Evolutionary conservation across 2,329 filamentous ascomycete genomes (phyloP).

Genomic region (Sporothrix protearum): DNA sequence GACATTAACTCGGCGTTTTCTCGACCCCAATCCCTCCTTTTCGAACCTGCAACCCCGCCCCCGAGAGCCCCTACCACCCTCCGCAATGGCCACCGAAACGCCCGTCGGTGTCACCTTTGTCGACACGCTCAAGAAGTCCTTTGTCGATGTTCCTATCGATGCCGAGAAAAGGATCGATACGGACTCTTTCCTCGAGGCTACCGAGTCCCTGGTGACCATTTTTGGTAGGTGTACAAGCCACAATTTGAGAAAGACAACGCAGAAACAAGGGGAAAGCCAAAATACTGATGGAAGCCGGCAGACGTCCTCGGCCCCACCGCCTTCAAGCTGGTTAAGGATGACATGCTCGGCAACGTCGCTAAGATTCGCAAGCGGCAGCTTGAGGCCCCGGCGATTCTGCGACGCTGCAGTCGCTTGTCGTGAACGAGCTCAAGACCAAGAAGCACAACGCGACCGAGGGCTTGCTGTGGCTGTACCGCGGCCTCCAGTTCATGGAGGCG

Average conservation of each 20-base stretch:
- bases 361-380: slow-evolving; percentile 85
- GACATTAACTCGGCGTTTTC: neutral
- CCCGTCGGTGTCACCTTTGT: slow-evolving; percentile 75
- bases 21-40: neutral
- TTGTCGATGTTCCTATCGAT: slow-evolving; percentile 76
- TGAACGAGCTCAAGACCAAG: slow-evolving; percentile 84
- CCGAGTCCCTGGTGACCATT: slow-evolving; percentile 79
- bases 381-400: slow-evolving; percentile 71
- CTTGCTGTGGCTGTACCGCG: slow-evolving; percentile 83
- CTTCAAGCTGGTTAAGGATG: slow-evolving; percentile 86
- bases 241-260: no score
- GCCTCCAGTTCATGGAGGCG: slow-evolving; percentile 88
- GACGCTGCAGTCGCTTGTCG: slow-evolving; percentile 78
- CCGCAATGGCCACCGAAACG: slow-evolving; percentile 49
- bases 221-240: slow-evolving; percentile 80
- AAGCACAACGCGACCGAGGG: slow-evolving; percentile 88
- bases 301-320: slow-evolving; percentile 66
- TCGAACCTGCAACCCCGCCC: neutral
- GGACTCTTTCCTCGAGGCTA: slow-evolving; percentile 83
- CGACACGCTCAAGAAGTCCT: slow-evolving; percentile 78
- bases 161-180: slow-evolving; percentile 75
- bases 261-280: neutral
- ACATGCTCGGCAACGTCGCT: slow-evolving; percentile 91
- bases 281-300: slow-evolving; percentile 32
- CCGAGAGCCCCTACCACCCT: neutral